A percentile compares a stretch with the other conserved stretches of the same genome.
Conservation (phyloP, 345 rosid species). For the Syzygium jambos region DNA sequence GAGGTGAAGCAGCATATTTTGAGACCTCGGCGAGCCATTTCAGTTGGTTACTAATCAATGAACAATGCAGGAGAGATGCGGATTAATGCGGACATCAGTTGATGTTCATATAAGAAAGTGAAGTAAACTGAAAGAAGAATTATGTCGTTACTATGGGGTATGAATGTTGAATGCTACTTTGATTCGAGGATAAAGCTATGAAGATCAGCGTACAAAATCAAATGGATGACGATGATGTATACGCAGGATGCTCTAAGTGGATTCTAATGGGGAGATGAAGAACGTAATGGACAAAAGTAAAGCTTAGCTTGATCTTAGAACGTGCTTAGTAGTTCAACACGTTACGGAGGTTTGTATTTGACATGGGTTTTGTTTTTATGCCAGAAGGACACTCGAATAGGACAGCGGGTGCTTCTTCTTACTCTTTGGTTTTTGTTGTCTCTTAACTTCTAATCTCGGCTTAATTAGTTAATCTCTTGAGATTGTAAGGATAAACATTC, state of each 20-base stretch:
- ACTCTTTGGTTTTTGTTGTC: background rate
- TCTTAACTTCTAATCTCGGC: background rate
- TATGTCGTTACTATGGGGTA: background rate
- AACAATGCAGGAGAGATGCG: background rate
- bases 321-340: background rate
- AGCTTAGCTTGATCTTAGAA: background rate
- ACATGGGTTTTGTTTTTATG: background rate
- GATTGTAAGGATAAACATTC: background rate
- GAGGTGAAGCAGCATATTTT: constrained; percentile 18
- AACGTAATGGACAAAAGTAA: background rate
- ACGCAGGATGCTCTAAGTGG: background rate
- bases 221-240: background rate
- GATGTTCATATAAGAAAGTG: background rate
- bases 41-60: background rate
- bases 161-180: background rate
- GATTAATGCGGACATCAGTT: background rate
- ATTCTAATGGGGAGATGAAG: background rate
- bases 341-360: background rate
- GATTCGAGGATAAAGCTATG: background rate
- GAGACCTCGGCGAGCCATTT: constrained; percentile 2
- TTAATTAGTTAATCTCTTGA: background rate
- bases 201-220: background rate
- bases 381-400: background rate
- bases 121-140: background rate
- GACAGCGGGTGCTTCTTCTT: background rate